Percentiles rank a stretch among this genome's conserved stretches.
Conservation (phyloP, 2,329 filamentous ascomycete genomes). For the Microcyclospora tardicrescens region DNA sequence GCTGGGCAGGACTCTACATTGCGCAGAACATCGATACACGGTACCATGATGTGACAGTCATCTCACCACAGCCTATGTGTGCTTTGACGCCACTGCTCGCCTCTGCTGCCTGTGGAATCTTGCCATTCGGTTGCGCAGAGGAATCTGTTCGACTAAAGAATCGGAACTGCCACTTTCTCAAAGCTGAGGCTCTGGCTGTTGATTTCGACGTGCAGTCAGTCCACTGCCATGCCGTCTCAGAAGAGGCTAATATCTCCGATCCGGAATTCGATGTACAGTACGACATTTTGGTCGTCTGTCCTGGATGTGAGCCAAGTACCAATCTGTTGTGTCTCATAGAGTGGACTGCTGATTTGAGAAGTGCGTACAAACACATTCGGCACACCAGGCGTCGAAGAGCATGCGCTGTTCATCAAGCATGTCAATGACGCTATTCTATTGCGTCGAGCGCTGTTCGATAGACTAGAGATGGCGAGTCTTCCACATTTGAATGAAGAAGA, state of each 20-base stretch:
- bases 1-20: too few species aligned
- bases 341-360: too few species aligned
- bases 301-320: slow-evolving; percentile 23
- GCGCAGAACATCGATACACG: too few species aligned
- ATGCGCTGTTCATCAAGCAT: slow-evolving; percentile 70
- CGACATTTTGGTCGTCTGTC: slow-evolving; percentile 30
- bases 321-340: too few species aligned
- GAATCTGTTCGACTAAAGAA: slow-evolving; percentile 27
- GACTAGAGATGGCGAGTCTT: slow-evolving; percentile 25
- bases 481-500: slow-evolving; percentile 18
- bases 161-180: too few species aligned
- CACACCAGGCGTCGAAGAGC: slow-evolving; percentile 44
- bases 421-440: slow-evolving; percentile 24
- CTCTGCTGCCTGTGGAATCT: slow-evolving; percentile 32
- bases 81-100: slow-evolving; percentile 35
- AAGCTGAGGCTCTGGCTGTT: slow-evolving; percentile 20
- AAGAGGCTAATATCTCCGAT: too few species aligned
- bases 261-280: slow-evolving; percentile 26
- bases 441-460: slow-evolving; percentile 25
- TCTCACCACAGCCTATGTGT: slow-evolving; percentile 31
- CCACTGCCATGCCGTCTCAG: too few species aligned
- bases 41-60: slow-evolving; percentile 25
- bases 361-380: slow-evolving; percentile 24
- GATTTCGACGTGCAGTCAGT: slow-evolving; percentile 22
- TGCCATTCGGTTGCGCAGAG: slow-evolving; percentile 34